phyloP scores from a whole-genome alignment of 805 yeast species.

The Ogataea pini region DNA sequence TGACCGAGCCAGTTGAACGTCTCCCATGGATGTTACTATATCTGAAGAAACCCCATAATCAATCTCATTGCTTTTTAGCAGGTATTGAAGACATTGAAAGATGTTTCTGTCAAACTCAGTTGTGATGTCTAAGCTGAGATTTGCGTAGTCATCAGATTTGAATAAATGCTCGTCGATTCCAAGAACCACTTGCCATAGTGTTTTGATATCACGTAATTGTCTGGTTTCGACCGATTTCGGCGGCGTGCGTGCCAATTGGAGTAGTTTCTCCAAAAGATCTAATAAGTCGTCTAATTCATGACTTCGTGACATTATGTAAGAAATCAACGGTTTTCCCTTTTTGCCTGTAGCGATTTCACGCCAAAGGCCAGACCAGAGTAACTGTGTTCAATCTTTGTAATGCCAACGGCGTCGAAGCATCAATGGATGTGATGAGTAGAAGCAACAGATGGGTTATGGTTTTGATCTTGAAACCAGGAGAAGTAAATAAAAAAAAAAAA shows the following conservation, averaged over 20 bases:
- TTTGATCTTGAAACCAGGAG: background rate
- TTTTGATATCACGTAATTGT: conserved; percentile 19
- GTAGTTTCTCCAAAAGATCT: conserved; percentile 19
- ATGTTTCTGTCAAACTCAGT: conserved; percentile 14
- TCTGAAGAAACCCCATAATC: background rate
- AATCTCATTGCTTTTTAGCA: background rate
- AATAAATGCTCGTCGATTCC: conserved; percentile 27
- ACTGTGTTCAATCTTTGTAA: background rate
- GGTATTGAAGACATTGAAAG: conserved; percentile 20
- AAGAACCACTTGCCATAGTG: conserved; percentile 28
- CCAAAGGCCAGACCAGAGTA: background rate
- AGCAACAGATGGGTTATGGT: too few species aligned
- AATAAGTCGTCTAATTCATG: conserved; percentile 18
- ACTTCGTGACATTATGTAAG: conserved; percentile 3
- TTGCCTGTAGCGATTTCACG: background rate
- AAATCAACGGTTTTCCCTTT: background rate
- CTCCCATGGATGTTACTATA: conserved; percentile 18
- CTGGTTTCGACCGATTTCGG: conserved; percentile 4
- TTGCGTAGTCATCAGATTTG: conserved; percentile 17
- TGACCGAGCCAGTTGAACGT: conserved; percentile 11
- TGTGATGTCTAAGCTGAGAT: conserved; percentile 18
- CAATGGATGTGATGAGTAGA: background rate
- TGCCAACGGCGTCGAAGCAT: background rate
- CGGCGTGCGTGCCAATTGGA: conserved; percentile 12
- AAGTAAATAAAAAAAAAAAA: too few species aligned